A percentile compares a stretch with the other conserved stretches of the same genome.
Conservation (phyloP, 2,329 filamentous ascomycete species). For the Calycina herbarum region DNA sequence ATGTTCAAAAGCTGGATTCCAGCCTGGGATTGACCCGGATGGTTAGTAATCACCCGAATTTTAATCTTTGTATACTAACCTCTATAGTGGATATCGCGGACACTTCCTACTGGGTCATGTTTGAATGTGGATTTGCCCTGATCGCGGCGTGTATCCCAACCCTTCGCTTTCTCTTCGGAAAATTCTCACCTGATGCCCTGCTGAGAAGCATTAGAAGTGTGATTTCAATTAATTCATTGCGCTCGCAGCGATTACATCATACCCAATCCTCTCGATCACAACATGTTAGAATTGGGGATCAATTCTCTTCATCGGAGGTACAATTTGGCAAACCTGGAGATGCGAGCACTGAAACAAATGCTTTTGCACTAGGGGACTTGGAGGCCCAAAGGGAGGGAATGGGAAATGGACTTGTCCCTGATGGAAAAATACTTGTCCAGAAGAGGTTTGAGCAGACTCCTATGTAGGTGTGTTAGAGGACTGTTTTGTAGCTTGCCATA, state of each 20-base stretch:
- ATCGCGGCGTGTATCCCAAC: neutral
- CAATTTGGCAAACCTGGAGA: neutral
- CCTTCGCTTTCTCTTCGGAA: conserved; percentile 1
- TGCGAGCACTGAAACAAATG: neutral
- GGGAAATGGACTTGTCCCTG: too few species aligned
- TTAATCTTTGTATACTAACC: neutral
- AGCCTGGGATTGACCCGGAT: neutral
- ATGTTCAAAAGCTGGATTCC: neutral
- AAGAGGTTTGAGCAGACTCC: neutral
- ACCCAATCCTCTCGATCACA: neutral
- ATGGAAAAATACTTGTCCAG: too few species aligned
- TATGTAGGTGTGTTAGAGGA: too few species aligned
- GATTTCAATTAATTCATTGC: neutral
- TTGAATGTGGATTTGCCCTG: conserved; percentile 1
- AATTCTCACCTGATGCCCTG: conserved; percentile 3
- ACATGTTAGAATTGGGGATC: neutral
- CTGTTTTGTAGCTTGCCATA: too few species aligned
- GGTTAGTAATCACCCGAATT: too few species aligned
- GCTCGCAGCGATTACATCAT: neutral
- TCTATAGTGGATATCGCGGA: neutral
- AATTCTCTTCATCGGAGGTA: neutral
- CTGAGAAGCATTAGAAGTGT: neutral
- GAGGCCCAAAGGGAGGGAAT: neutral
- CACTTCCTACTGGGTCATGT: neutral
- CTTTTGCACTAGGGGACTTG: neutral